Conservation (phyloP, 352 stramenopile genomes). For the Blastocystis sp. region DNA sequence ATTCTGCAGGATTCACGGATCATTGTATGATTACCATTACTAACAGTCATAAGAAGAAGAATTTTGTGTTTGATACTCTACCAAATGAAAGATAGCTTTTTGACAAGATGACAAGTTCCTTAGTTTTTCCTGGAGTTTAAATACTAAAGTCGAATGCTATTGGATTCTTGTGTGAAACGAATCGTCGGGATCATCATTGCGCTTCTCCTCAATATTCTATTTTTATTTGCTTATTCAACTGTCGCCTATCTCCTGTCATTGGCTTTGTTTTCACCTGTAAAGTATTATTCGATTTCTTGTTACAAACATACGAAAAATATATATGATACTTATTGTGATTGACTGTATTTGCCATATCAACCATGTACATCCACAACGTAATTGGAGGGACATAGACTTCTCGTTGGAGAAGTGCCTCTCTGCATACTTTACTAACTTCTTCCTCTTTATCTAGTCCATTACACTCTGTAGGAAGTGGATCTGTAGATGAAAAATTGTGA, state of each 20-base stretch:
- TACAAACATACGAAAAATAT: constrained; percentile 31
- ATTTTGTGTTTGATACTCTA: too few relatives aligned
- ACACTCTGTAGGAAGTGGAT: not conserved
- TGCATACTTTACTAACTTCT: not conserved
- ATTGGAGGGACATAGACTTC: constrained; percentile 46
- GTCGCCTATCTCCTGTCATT: constrained; percentile 1
- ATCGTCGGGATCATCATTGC: not conserved
- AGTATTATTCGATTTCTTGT: constrained; percentile 38
- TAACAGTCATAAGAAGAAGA: too few relatives aligned
- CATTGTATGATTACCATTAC: too few relatives aligned
- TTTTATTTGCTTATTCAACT: constrained; percentile 4
- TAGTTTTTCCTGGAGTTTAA: not conserved
- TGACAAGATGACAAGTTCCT: not conserved
- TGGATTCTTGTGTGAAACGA: not conserved
- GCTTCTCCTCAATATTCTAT: not conserved
- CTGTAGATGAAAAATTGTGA: not conserved
- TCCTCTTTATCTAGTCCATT: not conserved
- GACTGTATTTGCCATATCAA: constrained; percentile 47
- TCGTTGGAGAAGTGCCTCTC: not conserved
- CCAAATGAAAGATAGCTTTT: not conserved
- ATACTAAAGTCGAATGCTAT: too few relatives aligned
- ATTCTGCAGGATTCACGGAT: too few relatives aligned
- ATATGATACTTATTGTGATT: constrained; percentile 63
- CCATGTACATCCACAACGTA: constrained; percentile 56
- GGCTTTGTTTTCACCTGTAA: constrained; percentile 7